Evolutionary conservation across 257 asterid genomes (phyloP).

Genomic region (Gentiana dahurica): DNA sequence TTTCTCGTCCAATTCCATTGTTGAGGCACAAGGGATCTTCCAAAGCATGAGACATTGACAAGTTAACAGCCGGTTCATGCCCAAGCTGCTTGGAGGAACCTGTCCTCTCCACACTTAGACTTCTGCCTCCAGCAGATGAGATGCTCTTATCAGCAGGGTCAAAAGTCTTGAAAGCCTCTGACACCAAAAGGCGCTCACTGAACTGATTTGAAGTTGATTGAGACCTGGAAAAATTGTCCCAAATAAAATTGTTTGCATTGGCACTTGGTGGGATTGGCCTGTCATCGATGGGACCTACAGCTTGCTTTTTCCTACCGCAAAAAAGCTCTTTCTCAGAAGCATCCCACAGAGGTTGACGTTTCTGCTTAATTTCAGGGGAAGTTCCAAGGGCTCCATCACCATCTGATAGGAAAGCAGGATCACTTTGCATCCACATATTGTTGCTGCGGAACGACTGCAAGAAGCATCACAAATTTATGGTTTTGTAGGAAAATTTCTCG

Average conservation of each 20-base stretch:
- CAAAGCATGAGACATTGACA: conserved; percentile 30
- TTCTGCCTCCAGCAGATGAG: conserved; percentile 14
- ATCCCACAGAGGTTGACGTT: conserved; percentile 47
- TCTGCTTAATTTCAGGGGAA: conserved; percentile 36
- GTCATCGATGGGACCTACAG: conserved; percentile 27
- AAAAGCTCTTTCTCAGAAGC: conserved; percentile 28
- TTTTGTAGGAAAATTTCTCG: neutral
- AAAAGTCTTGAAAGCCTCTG: conserved; percentile 23
- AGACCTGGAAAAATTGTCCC: conserved; percentile 28
- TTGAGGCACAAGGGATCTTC: conserved; percentile 31
- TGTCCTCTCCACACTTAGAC: conserved; percentile 19
- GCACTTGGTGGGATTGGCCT: conserved; percentile 21
- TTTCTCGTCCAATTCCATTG: conserved; percentile 25
- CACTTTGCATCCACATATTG: conserved; percentile 29
- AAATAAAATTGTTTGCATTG: conserved; percentile 23
- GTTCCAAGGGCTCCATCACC: conserved; percentile 28
- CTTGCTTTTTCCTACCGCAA: conserved; percentile 48
- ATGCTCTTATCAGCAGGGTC: conserved; percentile 16
- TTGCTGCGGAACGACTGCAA: conserved; percentile 43
- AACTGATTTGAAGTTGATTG: conserved; percentile 25
- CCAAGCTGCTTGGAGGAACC: conserved; percentile 14
- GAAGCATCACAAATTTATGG: conserved; percentile 1
- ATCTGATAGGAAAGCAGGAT: conserved; percentile 33
- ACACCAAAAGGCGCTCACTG: conserved; percentile 17
- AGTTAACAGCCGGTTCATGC: conserved; percentile 24